Evolutionary conservation across 495 filamentous ascomycete species (phyloP), one percentile per base, ranked within the genome.

Genomic region (Tetracladium marchalianum): DNA sequence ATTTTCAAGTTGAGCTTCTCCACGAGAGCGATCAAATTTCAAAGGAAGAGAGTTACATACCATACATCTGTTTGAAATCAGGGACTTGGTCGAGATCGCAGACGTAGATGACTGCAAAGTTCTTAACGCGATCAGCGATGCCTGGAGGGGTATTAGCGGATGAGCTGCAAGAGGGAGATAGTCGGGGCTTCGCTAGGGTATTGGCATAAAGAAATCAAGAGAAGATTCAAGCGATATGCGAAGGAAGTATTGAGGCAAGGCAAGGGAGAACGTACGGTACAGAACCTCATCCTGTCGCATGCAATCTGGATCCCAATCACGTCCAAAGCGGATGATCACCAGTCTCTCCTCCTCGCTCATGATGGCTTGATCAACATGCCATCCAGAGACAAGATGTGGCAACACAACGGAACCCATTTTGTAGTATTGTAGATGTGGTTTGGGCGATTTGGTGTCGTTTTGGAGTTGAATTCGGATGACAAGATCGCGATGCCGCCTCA

Each of bases 31-130:
- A 24, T 19, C 27, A 35, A 44, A 84, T 84, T 49, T 84, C 76
- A 5, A 79, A 80, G 67, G 80, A 78, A 32, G 75, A 72, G 54
- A 84, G 38, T 13, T 39, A 54, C 47, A 33, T 15, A 50, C 49
- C 84, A 53, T 72, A 92, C 93, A 97, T 98, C 54, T 84, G 80
- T 62, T 93, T 98, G 73, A 98, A 98, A 62, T 98, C 92, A 15
- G 90, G 88, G 2, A 95, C 89, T 62, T 92, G 77, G 57, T 97
- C 90, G 50, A 95, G 78, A 64, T 97, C 93, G 75, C 93, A 97
- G 44, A 98, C 79, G 67, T 97, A 95, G 59, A 98, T 84, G 53
- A 90, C 90, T 22, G 89, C 90, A 61, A 90, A 90, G 63, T 89
- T 89, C 67, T 89, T 87, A 50, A 92, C 85, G 22, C 73, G 73